phyloP scores from a whole-genome alignment of 2,329 filamentous ascomycete genomes.

The Triangularia verruculosa region DNA sequence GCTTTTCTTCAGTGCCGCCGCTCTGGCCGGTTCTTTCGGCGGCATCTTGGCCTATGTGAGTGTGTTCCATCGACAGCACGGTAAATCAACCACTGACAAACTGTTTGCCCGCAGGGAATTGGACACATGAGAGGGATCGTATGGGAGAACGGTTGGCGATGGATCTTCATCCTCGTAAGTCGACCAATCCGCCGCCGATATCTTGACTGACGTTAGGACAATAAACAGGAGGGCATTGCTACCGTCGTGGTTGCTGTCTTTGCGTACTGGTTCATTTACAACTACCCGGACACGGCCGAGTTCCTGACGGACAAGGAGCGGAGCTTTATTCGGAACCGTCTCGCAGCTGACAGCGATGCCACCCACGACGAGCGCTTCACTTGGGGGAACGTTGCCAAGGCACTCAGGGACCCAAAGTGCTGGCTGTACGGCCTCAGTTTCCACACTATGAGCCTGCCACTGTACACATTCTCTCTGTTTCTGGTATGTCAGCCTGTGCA shows the following conservation, averaged over 20 bases:
- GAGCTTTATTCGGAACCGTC: conserved; percentile 56
- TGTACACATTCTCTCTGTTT: conserved; percentile 56
- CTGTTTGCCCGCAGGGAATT: conserved; percentile 42
- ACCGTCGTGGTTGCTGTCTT: conserved; percentile 50
- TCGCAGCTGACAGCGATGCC: conserved; percentile 67
- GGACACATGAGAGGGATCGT: conserved; percentile 52
- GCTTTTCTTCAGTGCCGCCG: conserved; percentile 54
- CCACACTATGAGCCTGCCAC: conserved; percentile 66
- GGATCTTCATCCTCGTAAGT: conserved; percentile 59
- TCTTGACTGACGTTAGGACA: not conserved
- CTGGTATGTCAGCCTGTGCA: conserved; percentile 37
- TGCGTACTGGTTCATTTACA: conserved; percentile 61
- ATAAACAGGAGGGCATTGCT: conserved; percentile 49
- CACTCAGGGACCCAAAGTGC: conserved; percentile 65
- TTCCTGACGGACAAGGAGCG: conserved; percentile 56
- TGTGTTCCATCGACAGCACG: not conserved
- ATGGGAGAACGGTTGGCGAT: conserved; percentile 52
- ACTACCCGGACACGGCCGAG: conserved; percentile 58
- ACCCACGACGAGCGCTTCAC: conserved; percentile 65
- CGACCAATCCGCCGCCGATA: too few relatives aligned
- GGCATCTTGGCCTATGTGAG: conserved; percentile 53
- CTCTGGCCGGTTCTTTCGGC: conserved; percentile 55
- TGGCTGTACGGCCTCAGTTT: conserved; percentile 71
- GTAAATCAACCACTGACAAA: not conserved
- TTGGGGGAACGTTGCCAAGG: conserved; percentile 63